Evolutionary conservation across 139 green algal species (phyloP).

Genomic region (Parachlorella kessleri): DNA sequence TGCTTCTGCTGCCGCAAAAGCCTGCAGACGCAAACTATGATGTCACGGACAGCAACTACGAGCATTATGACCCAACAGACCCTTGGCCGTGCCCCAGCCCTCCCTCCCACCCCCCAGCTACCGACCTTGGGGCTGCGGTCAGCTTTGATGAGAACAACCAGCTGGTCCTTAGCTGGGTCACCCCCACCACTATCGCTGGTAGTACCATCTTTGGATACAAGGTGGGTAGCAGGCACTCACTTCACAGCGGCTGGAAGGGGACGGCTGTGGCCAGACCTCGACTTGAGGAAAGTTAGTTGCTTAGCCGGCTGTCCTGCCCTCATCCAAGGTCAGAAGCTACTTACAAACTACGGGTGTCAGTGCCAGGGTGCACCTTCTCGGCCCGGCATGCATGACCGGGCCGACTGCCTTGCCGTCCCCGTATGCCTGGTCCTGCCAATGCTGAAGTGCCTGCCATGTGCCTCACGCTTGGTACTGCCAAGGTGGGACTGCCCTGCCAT

Average conservation of each 20-base stretch:
- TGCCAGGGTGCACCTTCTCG: too few species aligned
- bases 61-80: neutral
- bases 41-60: neutral
- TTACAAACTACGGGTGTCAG: too few species aligned
- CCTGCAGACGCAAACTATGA: neutral
- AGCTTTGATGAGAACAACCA: neutral
- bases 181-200: neutral
- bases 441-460: too few species aligned
- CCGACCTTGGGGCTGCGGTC: neutral
- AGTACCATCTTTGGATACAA: neutral
- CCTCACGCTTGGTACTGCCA: too few species aligned
- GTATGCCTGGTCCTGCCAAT: too few species aligned
- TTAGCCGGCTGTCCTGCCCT: neutral
- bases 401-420: too few species aligned
- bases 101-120: neutral
- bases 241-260: neutral
- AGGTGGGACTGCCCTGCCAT: too few species aligned
- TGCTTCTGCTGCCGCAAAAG: too few species aligned
- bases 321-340: neutral
- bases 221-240: neutral
- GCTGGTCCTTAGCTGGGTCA: neutral
- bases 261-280: neutral
- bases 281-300: neutral
- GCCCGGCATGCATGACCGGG: too few species aligned
- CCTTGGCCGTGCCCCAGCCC: neutral